Percentiles rank a stretch among this genome's conserved stretches.
These are phyloP conservation scores for Phaseolus coccineus DNA, from an alignment of 331 rosid species.

Conservation along the genomic window DNA sequence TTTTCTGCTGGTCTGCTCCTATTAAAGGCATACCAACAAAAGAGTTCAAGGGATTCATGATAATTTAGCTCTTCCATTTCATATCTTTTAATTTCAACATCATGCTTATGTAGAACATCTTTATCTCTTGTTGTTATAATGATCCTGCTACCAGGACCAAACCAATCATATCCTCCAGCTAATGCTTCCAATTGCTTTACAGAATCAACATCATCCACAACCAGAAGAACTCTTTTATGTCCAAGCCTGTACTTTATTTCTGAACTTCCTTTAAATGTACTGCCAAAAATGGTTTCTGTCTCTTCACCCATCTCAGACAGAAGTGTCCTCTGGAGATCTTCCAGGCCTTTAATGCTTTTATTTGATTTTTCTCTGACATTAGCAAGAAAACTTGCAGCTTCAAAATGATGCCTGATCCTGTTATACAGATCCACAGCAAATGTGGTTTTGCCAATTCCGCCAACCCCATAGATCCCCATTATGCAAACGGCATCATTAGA, in stretches of 20 bases:
- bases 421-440: conserved; percentile 33
- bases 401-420: conserved; percentile 24
- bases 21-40: conserved; percentile 41
- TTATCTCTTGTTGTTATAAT: conserved; percentile 45
- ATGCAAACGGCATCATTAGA: not conserved
- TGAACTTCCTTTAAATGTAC: not conserved
- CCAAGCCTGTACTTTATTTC: conserved; percentile 9
- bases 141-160: conserved; percentile 41
- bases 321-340: conserved; percentile 40
- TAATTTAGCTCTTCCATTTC: conserved; percentile 28
- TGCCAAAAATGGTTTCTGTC: not conserved
- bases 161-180: conserved; percentile 32
- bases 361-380: conserved; percentile 30
- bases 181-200: conserved; percentile 28
- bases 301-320: conserved; percentile 24
- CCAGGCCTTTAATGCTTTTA: not conserved
- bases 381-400: conserved; percentile 28
- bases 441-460: conserved; percentile 49
- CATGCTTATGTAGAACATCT: not conserved
- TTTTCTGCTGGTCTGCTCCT: not conserved
- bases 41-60: conserved; percentile 30
- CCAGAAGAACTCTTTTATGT: conserved; percentile 16
- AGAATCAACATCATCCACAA: conserved; percentile 44
- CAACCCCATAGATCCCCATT: conserved; percentile 37
- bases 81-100: not conserved